Evolutionary conservation across 345 rosid genomes (phyloP), one percentile per base, ranked within the genome.

Genomic region (Aurinia saxatilis): DNA sequence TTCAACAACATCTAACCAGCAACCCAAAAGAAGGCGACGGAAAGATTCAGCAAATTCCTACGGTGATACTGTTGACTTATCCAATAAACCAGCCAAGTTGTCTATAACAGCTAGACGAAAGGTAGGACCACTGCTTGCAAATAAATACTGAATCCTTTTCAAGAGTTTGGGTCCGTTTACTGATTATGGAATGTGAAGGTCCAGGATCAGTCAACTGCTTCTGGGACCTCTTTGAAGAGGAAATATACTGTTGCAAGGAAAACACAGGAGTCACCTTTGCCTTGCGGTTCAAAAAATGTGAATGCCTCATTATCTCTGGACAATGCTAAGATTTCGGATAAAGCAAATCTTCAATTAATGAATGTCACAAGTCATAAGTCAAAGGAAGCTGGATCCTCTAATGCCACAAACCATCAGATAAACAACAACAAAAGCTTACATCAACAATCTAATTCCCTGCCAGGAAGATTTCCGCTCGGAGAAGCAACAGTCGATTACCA

Each of bases 21-120:
- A 86, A 66, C 81, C 77, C 6, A 91, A 84, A 78, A 91, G 86
- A 79, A 77, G 95, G 80, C 74, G 83, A 75, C 80, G 88, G 68
- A 91, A 78, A 77, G 96, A 88, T 65, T 58, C 77, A 46, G 55
- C 52, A 25, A 86, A 82, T 67, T 68, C 79, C 40, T 60, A 33
- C 42, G 67, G 73, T 40, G 90, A 81, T 71, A 73, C 34, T 75
- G 83, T 68, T 67, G 73, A 31, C 41, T 44, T 55, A 46, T 19
- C 74, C 10, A 51, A 77, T 72, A 92, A 82, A 74, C 85, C 80
- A 51, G 76, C 49, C 33, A 92, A 80, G 67, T 35, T 76, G 57
- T 60, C 74, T 61, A 78, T 81, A 72, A 53, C 64, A 47, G 72
- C 73, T 14, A 50, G 54, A 47, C 76, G 65, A 62, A 84, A 71